Conservation (phyloP, 2,329 filamentous ascomycete species). For the Cryphonectria radicalis region DNA sequence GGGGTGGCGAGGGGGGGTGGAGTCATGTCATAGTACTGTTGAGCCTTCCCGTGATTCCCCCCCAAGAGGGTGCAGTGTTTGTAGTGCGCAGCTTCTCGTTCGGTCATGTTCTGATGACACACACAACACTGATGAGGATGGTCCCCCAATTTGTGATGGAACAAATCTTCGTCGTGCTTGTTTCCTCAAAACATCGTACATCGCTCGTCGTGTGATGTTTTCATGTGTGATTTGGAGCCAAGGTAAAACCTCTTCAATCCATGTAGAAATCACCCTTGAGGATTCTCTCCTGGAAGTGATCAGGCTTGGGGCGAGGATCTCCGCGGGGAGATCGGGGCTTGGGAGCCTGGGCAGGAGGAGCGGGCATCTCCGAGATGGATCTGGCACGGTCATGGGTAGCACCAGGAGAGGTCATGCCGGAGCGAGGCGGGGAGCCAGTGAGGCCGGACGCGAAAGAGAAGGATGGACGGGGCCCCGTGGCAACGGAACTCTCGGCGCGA, state of each 20-base stretch:
- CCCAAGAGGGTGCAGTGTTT: not conserved
- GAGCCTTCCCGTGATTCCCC: not conserved
- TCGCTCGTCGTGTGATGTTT: conserved; percentile 2
- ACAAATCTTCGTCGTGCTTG: not conserved
- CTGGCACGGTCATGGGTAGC: conserved; percentile 67
- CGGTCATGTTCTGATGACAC: not conserved
- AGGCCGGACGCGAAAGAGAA: conserved; percentile 59
- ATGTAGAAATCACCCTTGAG: conserved; percentile 98
- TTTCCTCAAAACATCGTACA: conserved; percentile 11
- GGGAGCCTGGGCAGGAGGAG: conserved; percentile 57
- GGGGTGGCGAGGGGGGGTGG: not conserved
- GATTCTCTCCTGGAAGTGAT: conserved; percentile 95
- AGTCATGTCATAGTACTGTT: not conserved
- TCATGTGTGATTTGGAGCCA: not conserved
- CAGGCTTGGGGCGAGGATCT: conserved; percentile 70
- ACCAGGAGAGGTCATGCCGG: conserved; percentile 33
- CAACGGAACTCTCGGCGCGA: conserved; percentile 80
- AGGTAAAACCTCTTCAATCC: conserved; percentile 63
- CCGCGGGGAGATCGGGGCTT: conserved; percentile 46
- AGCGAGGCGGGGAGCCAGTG: conserved; percentile 49
- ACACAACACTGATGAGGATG: not conserved
- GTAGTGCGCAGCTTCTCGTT: not conserved
- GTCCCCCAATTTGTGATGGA: not conserved
- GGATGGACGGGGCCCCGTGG: conserved; percentile 57
- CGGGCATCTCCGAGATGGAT: conserved; percentile 69